Evolutionary conservation across 176 grass and related monocot genomes (phyloP).

Genomic region (Elaeis guineensis): DNA sequence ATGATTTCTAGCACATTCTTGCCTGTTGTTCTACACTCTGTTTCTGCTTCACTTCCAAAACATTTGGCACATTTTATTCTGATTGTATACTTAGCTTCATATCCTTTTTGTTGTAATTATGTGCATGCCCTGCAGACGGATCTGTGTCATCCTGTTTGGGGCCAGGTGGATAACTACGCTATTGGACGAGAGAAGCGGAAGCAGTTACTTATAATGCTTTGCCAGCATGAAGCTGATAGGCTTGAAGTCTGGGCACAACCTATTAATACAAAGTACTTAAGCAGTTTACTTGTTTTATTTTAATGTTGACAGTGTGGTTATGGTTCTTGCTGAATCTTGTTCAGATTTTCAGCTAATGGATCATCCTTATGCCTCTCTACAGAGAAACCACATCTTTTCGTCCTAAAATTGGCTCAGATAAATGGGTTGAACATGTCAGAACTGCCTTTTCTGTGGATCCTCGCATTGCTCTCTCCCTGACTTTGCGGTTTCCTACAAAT

Average conservation of each 20-base stretch:
- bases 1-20: background rate
- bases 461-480: slow-evolving; percentile 60
- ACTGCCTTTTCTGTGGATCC: slow-evolving; percentile 96
- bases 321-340: slow-evolving; percentile 4
- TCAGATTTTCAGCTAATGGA: slow-evolving; percentile 5
- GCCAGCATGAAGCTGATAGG: slow-evolving; percentile 90
- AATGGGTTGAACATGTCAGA: slow-evolving; percentile 90
- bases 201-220: slow-evolving; percentile 81
- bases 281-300: too few relatives aligned
- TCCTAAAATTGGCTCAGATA: slow-evolving; percentile 76
- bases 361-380: slow-evolving; percentile 25
- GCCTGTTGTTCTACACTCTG: background rate
- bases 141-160: slow-evolving; percentile 86
- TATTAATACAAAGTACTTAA: slow-evolving; percentile 80
- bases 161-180: slow-evolving; percentile 66
- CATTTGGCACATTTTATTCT: background rate
- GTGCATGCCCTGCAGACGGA: slow-evolving; percentile 44
- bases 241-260: slow-evolving; percentile 98
- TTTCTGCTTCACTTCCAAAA: background rate
- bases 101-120: slow-evolving; percentile 1
- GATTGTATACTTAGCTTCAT: background rate
- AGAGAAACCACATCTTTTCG: slow-evolving; percentile 67
- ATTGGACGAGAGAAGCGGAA: slow-evolving; percentile 70
- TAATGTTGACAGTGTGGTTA: too few relatives aligned
- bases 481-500: slow-evolving; percentile 82